These are phyloP conservation scores for Penicillium hesseltinei DNA, from an alignment of 2,329 filamentous ascomycete species.

Conservation along the genomic window DNA sequence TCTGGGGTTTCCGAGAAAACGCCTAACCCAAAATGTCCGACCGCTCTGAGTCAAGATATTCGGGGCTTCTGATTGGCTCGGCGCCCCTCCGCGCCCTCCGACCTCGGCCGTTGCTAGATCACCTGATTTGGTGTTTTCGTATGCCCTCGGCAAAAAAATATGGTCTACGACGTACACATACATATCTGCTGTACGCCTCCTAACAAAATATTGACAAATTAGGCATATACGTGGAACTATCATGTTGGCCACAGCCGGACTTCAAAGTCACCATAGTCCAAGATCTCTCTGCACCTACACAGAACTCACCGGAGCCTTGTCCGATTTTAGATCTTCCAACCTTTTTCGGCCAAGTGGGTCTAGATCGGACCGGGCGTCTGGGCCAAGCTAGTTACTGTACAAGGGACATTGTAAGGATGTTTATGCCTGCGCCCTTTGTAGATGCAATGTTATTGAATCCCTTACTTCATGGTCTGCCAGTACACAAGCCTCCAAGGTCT, in stretches of 20 bases:
- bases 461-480: neutral
- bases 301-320: neutral
- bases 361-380: conserved; percentile 5
- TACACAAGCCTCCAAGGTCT: no score
- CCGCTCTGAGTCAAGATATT: conserved; percentile 27
- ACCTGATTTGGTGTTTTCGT: conserved; percentile 17
- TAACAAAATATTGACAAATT: neutral
- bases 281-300: no score
- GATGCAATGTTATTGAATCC: neutral
- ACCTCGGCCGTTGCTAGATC: conserved; percentile 27
- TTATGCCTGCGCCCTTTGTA: neutral
- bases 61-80: conserved; percentile 26
- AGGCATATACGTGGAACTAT: neutral
- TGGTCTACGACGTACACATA: neutral
- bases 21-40: conserved; percentile 22
- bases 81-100: conserved; percentile 25
- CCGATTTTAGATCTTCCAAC: neutral
- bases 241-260: neutral
- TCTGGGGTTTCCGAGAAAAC: conserved; percentile 24
- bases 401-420: neutral
- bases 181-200: neutral
- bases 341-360: conserved; percentile 4
- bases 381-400: conserved; percentile 1
- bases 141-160: conserved; percentile 2
- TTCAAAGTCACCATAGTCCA: neutral